Conservation (phyloP, 768 basidiomycete species). For the Suillus luteus region DNA sequence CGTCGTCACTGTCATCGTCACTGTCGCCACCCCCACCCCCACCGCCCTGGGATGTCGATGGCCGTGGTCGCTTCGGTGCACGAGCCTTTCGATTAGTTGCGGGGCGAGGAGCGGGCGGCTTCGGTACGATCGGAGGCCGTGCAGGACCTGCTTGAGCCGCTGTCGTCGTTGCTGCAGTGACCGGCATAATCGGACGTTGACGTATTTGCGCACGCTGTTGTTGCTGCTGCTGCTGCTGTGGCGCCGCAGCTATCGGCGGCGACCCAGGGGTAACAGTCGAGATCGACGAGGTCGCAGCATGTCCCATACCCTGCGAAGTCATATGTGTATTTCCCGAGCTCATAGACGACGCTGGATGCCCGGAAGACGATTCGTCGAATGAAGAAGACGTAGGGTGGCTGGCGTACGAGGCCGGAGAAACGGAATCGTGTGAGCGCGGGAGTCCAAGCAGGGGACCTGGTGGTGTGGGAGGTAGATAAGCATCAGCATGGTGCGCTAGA, state of each 20-base stretch:
- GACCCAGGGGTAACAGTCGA: conserved; percentile 25
- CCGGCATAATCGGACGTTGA: conserved; percentile 4
- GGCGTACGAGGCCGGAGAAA: conserved; percentile 28
- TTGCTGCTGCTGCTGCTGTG: conserved; percentile 15
- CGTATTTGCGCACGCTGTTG: conserved; percentile 2
- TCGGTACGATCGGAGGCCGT: not conserved
- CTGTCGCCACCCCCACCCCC: conserved; percentile 17
- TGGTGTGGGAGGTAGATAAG: not conserved
- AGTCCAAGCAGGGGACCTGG: conserved; percentile 18
- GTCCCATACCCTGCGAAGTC: conserved; percentile 8
- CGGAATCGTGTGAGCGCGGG: conserved; percentile 18
- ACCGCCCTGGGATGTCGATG: conserved; percentile 8
- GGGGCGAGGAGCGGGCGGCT: not conserved
- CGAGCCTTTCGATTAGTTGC: conserved; percentile 14
- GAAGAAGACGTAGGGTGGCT: conserved; percentile 24
- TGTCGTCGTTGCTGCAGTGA: conserved; percentile 3
- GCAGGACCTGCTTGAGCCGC: not conserved
- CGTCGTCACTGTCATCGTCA: conserved; percentile 35
- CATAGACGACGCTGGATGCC: conserved; percentile 20
- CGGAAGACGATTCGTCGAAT: conserved; percentile 12
- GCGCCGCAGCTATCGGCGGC: conserved; percentile 5
- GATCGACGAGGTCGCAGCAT: conserved; percentile 27
- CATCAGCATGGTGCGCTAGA: conserved; percentile 17
- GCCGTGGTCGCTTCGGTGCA: conserved; percentile 24
- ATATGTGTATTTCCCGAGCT: not conserved